Percentiles rank a stretch among this genome's conserved stretches.
phyloP scores from a whole-genome alignment of 2,329 filamentous ascomycete genomes.

The Scedosporium boydii region DNA sequence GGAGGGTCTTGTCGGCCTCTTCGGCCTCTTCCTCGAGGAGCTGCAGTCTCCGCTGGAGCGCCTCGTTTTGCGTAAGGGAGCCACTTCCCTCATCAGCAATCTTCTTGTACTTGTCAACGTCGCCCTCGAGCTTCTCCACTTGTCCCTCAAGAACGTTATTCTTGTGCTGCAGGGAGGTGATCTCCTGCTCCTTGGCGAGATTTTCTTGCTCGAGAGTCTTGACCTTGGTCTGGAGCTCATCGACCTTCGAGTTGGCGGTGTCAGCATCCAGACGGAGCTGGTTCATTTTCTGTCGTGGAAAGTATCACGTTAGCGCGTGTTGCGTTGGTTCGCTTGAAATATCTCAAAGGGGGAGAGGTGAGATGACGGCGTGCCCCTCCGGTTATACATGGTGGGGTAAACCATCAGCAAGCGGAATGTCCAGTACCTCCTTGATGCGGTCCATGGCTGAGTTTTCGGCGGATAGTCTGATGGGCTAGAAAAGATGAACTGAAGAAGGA shows the following conservation, averaged over 20 bases:
- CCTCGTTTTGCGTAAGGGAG: conserved; percentile 83
- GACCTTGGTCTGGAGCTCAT: conserved; percentile 80
- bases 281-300: conserved; percentile 69
- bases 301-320: neutral
- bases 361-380: conserved; percentile 2
- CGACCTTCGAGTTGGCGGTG: conserved; percentile 67
- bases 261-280: conserved; percentile 90
- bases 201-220: conserved; percentile 93
- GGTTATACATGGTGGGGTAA: conserved; percentile 7
- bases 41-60: conserved; percentile 83
- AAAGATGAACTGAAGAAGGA: conserved; percentile 17
- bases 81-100: conserved; percentile 72
- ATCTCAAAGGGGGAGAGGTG: conserved; percentile 13
- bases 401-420: conserved; percentile 4
- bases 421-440: conserved; percentile 79
- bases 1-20: conserved; percentile 88
- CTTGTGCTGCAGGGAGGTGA: conserved; percentile 92
- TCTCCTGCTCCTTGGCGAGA: conserved; percentile 93
- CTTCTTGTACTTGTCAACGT: conserved; percentile 81
- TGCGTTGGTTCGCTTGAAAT: conserved; percentile 10
- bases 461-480: conserved; percentile 10
- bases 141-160: conserved; percentile 83
- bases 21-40: conserved; percentile 97
- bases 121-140: conserved; percentile 82
- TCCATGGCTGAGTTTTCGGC: conserved; percentile 47